Conservation (phyloP, 176 grass and related monocot genomes). For the Stipa capillata region DNA sequence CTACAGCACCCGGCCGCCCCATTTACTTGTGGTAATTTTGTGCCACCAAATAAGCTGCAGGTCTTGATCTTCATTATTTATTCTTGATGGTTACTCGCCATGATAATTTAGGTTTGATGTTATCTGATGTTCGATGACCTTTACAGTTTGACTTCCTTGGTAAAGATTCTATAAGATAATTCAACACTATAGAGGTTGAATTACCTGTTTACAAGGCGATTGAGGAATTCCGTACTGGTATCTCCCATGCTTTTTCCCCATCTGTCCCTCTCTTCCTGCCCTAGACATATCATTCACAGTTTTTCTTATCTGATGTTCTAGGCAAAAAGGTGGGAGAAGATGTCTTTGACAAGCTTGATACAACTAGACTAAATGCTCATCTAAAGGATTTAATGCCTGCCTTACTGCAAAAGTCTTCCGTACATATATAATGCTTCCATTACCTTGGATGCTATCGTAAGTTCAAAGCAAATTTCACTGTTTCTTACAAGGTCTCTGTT, state of each 20-base stretch:
- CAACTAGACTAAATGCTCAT: constrained; percentile 72
- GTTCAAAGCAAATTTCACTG: too few species aligned
- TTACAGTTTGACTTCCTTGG: constrained; percentile 89
- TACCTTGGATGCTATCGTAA: too few species aligned
- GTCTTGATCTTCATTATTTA: constrained; percentile 24
- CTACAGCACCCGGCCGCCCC: too few species aligned
- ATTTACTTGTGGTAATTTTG: constrained; percentile 54
- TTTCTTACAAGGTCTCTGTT: background rate
- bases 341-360: constrained; percentile 83
- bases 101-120: constrained; percentile 12
- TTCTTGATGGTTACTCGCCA: background rate
- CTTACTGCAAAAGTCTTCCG: too few species aligned
- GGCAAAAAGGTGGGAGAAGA: constrained; percentile 33
- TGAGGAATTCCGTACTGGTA: constrained; percentile 64
- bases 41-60: constrained; percentile 75
- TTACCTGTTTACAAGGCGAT: constrained; percentile 72
- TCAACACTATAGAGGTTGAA: constrained; percentile 82
- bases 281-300: background rate
- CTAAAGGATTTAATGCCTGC: too few species aligned
- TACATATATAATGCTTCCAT: too few species aligned
- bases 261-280: background rate
- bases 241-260: background rate
- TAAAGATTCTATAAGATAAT: too few species aligned
- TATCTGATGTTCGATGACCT: background rate
- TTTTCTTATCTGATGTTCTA: constrained; percentile 29